Conservation (phyloP, 805 yeast species). For the Candida michaelii region DNA sequence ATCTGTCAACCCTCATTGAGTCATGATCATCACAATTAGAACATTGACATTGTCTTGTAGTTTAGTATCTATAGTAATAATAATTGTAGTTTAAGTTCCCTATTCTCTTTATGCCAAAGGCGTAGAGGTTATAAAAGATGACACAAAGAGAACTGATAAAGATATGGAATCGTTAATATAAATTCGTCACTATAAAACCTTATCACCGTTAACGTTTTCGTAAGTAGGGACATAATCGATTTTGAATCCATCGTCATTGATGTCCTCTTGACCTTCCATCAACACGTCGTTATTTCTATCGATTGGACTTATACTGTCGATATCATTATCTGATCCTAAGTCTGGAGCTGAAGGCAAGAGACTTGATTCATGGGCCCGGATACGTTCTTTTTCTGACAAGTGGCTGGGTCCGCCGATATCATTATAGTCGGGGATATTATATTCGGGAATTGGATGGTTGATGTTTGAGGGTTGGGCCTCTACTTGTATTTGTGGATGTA, state of each 20-base stretch:
- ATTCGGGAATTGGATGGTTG: no score
- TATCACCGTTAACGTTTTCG: conserved; percentile 6
- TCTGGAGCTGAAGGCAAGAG: conserved; percentile 55
- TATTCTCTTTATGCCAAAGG: no score
- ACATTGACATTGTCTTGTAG: no score
- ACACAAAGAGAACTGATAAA: no score
- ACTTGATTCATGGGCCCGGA: conserved; percentile 55
- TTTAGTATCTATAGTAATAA: not conserved
- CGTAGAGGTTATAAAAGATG: no score
- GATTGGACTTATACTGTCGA: conserved; percentile 22
- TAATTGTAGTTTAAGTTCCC: no score
- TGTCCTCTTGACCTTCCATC: conserved; percentile 6
- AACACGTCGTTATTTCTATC: conserved; percentile 13
- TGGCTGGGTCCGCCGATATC: conserved; percentile 19
- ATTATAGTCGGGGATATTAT: conserved; percentile 26
- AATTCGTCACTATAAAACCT: conserved; percentile 2
- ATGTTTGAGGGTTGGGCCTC: conserved; percentile 24
- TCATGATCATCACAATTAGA: no score
- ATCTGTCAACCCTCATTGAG: no score
- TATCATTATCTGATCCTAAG: conserved; percentile 20
- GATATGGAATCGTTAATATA: no score
- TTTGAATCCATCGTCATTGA: conserved; percentile 18
- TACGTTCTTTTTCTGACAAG: conserved; percentile 58
- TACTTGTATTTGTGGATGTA: conserved; percentile 16
- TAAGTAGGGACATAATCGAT: conserved; percentile 38